A percentile compares a stretch with the other conserved stretches of the same genome.
These are phyloP conservation scores for Rhynchosporium graminicola DNA, from an alignment of 2,329 filamentous ascomycete species.

Conservation along the genomic window DNA sequence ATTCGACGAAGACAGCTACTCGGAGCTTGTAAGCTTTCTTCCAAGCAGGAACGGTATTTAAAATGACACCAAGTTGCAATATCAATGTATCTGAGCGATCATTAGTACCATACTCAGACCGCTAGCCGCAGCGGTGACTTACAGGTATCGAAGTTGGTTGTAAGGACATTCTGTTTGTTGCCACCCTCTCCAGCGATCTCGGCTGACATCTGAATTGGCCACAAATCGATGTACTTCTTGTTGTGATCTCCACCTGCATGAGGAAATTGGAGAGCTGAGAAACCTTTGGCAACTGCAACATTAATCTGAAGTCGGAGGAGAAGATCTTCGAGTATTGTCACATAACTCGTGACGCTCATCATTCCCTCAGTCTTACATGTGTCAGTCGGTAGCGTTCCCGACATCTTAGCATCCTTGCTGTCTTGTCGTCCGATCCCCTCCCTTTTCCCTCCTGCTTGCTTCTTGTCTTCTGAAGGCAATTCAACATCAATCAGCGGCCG, in stretches of 20 bases:
- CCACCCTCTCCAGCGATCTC: conserved; percentile 69
- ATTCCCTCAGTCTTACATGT: conserved; percentile 66
- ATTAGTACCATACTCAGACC: too few relatives aligned
- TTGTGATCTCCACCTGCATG: conserved; percentile 53
- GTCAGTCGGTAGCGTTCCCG: conserved; percentile 67
- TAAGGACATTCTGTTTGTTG: conserved; percentile 66
- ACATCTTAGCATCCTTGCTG: conserved; percentile 56
- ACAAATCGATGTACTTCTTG: conserved; percentile 83
- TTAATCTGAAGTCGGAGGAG: conserved; percentile 78
- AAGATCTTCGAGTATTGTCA: conserved; percentile 81
- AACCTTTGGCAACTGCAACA: conserved; percentile 81
- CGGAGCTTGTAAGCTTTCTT: conserved; percentile 71
- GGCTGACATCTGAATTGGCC: conserved; percentile 93
- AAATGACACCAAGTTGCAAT: conserved; percentile 79
- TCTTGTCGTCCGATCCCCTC: conserved; percentile 50
- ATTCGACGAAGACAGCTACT: conserved; percentile 86
- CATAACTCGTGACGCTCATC: conserved; percentile 71
- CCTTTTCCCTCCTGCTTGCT: conserved; percentile 39
- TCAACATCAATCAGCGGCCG: conserved; percentile 57
- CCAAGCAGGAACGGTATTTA: conserved; percentile 81
- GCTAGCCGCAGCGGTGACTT: too few relatives aligned
- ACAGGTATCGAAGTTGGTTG: conserved; percentile 86
- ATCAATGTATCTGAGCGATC: conserved; percentile 62
- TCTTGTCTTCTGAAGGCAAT: conserved; percentile 41
- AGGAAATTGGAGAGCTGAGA: conserved; percentile 74